Percentiles rank a stretch among this genome's conserved stretches.
phyloP scores from a whole-genome alignment of 768 basidiomycete species.

The Termitomyces sp. region DNA sequence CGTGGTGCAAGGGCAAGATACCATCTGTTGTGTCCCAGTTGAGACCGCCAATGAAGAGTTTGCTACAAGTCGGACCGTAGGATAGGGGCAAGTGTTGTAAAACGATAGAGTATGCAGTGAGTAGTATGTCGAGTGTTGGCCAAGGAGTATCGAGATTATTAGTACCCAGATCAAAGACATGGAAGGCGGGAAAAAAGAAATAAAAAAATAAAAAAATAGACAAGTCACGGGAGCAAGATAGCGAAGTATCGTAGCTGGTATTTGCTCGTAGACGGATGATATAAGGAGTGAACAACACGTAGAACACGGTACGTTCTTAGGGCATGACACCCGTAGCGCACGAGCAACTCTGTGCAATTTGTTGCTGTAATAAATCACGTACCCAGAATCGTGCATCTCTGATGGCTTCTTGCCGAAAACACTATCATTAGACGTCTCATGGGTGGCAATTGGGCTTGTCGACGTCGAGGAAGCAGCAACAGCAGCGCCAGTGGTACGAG shows the following conservation, averaged over 20 bases:
- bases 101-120: slow-evolving; percentile 20
- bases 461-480: slow-evolving; percentile 4
- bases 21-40: slow-evolving; percentile 93
- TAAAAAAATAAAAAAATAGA: slow-evolving; percentile 8
- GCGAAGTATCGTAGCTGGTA: slow-evolving; percentile 26
- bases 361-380: slow-evolving; percentile 29
- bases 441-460: slow-evolving; percentile 21
- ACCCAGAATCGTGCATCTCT: slow-evolving; percentile 83
- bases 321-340: not conserved
- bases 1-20: slow-evolving; percentile 34
- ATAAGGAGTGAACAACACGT: slow-evolving; percentile 7
- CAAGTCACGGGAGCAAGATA: slow-evolving; percentile 21
- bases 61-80: slow-evolving; percentile 43
- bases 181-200: slow-evolving; percentile 11
- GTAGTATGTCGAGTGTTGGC: slow-evolving; percentile 21
- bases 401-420: slow-evolving; percentile 57
- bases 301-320: slow-evolving; percentile 12
- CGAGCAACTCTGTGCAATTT: not conserved
- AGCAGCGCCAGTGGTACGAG: slow-evolving; percentile 17
- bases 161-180: slow-evolving; percentile 18
- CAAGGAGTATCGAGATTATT: slow-evolving; percentile 17
- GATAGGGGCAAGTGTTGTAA: slow-evolving; percentile 17
- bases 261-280: slow-evolving; percentile 15
- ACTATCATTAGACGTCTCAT: slow-evolving; percentile 27
- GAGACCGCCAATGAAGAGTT: slow-evolving; percentile 88